phyloP scores from a whole-genome alignment of 75 land plant genomes.

The Pinus taeda region DNA sequence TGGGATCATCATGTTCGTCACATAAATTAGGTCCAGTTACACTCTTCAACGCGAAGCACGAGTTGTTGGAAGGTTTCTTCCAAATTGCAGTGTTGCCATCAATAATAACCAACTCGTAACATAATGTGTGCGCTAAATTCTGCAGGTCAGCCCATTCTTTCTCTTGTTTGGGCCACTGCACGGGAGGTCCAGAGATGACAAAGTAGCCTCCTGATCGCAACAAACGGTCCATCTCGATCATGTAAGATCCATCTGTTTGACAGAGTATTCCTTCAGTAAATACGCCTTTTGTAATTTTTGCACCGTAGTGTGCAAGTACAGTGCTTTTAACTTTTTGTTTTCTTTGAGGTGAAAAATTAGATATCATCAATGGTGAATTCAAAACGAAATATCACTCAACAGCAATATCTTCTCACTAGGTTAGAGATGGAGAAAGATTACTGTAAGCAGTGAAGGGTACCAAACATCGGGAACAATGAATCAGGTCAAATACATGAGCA shows the following conservation, averaged over 20 bases:
- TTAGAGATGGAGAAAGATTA: conserved; percentile 30
- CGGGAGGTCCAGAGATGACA: conserved; percentile 94
- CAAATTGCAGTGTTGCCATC: conserved; percentile 83
- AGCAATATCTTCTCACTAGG: not conserved
- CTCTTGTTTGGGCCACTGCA: conserved; percentile 77
- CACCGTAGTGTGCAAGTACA: too few species aligned
- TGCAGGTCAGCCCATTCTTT: conserved; percentile 85
- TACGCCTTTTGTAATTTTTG: too few species aligned
- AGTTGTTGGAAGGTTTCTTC: conserved; percentile 66
- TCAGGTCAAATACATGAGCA: conserved; percentile 68
- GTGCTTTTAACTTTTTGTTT: too few species aligned
- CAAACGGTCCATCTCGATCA: conserved; percentile 83
- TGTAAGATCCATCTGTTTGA: conserved; percentile 84
- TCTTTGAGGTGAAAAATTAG: too few species aligned
- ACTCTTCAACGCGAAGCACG: conserved; percentile 57
- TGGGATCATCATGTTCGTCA: conserved; percentile 62
- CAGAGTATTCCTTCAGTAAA: not conserved
- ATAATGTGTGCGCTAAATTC: conserved; percentile 59
- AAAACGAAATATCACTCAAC: too few species aligned
- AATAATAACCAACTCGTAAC: conserved; percentile 66
- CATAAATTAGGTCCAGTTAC: conserved; percentile 60
- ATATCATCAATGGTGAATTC: too few species aligned
- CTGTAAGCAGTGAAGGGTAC: conserved; percentile 85
- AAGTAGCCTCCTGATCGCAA: conserved; percentile 91
- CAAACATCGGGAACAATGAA: conserved; percentile 84